Evolutionary conservation across 768 basidiomycete genomes (phyloP), one percentile per base, ranked within the genome.

Genomic region (Antrodiella citrinella): DNA sequence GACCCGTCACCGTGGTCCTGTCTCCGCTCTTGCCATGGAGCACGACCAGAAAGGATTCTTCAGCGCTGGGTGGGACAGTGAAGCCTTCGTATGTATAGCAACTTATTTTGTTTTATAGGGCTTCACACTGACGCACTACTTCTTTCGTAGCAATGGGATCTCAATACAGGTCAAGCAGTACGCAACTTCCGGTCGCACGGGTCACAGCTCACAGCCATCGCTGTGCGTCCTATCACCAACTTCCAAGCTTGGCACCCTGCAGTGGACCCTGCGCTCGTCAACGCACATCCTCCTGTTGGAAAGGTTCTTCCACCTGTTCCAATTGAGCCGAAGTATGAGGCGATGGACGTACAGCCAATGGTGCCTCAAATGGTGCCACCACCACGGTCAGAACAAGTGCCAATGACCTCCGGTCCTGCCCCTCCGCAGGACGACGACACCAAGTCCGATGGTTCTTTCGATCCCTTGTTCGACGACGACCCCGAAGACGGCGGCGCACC

Each of bases 11-110:
- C 75, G 76, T 46, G 81, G 84, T 2, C 85, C 90, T 21, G 82
- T 99, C 15, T 95, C 94, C 41, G 82, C 84, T n/a, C 71, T 99
- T 49, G 75, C 82, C 1, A 70, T 99, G 56, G 75, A 82, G 53
- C 78, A 86, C 54, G 82, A 88, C 51, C 91, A 97, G 65, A 86
- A 86, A 56, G 80, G 84, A 0, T 80, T 93, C 55, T 84, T 92
- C 58, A 94, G 91, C 62, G 93, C 90, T 4, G 85, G 91, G 18
- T 97, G 95, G 94, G 96, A 98, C 62, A 89, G 91, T 10, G 81
- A 87, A 57, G 85, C 90, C 12, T 73, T 82, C 42, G 93, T 92
- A 64, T 65, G 88, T 74, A 19, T n/a, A n/a, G n/a, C n/a, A n/a
- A n/a, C n/a, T n/a, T n/a, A n/a, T n/a, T n/a, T 42, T 26, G 22